A percentile compares a stretch with the other conserved stretches of the same genome.
These are phyloP conservation scores for Apophysomyces variabilis DNA, from an alignment of 371 early-diverging fungal genomes.

Conservation along the genomic window DNA sequence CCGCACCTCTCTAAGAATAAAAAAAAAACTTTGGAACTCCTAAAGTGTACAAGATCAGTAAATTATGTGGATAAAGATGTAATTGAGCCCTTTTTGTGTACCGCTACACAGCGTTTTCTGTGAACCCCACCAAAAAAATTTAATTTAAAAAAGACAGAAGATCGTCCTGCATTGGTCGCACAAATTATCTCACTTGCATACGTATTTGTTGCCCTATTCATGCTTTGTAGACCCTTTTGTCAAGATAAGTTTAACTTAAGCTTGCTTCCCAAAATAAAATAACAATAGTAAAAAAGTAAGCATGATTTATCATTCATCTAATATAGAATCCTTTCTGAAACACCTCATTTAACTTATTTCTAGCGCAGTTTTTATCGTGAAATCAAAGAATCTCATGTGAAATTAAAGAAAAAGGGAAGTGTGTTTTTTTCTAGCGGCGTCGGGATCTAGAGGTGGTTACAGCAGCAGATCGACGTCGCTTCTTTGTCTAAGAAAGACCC, in stretches of 20 bases:
- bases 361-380: background rate
- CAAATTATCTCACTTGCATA: conserved; percentile 2
- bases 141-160: conserved; percentile 7
- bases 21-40: background rate
- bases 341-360: background rate
- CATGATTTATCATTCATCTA: too few relatives aligned
- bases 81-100: conserved; percentile 3
- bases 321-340: too few relatives aligned
- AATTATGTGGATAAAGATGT: background rate
- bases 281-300: too few relatives aligned
- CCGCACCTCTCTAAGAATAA: background rate
- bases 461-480: background rate
- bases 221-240: background rate
- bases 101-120: conserved; percentile 4
- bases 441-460: background rate
- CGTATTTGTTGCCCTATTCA: background rate
- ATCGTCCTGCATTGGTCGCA: background rate
- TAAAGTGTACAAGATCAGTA: background rate
- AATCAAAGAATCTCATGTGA: background rate
- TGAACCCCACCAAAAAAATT: background rate
- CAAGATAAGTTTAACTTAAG: background rate
- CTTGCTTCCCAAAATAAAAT: background rate
- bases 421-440: background rate
- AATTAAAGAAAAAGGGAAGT: too few relatives aligned
- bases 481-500: background rate